Base-by-base conservation (phyloP, 768 basidiomycete genomes). In the Nidula microcarpa region DNA sequence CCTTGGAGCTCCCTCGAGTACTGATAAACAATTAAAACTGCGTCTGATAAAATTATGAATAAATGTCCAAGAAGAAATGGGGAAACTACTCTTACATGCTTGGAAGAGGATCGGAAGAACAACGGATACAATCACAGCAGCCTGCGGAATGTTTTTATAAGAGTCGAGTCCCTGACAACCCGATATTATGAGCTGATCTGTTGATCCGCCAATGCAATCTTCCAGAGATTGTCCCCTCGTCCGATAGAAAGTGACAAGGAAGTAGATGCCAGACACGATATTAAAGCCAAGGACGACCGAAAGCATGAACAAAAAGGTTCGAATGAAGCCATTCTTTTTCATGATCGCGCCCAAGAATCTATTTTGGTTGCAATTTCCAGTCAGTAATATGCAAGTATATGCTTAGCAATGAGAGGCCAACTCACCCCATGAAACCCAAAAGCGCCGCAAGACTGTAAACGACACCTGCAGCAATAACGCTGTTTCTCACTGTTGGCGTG, bases 311-410 rank as follows among this genome's bases (percentile, higher is more conserved):
- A 66, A 62, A 52, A 70, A 75, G 17, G 61, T 61, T 36, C 60
- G 63, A 51, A 76, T 68, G 18, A 72, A 67, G 10, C 65, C 68
- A 44, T 65, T 62, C 55, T 71, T 75, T 47, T 66, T 73, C 53
- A 69, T 60, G 16, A 75, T 56, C 33, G 73, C 71, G 41, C 74
- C 74, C 17, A 75, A 54, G 61, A 75, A 74, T 14, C 74, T 75
- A 45, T 1, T 33, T 13, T 23, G 1, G 23, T 23, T 23, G 23
- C 23, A 23, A 23, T 23, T 23, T 23, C 23, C 23, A 2, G 23
- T 23, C 23, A 23, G 23, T 23, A 3, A 23, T 23, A 23, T 23
- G 23, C 23, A 23, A 23, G 23, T 3, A 23, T 23, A 23, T 23
- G 23, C 23, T 23, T 3, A 23, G 23, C 23, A 23, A 23, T 10